Base-by-base conservation (phyloP, 306 rosid species). In the Albizia julibrissin region DNA sequence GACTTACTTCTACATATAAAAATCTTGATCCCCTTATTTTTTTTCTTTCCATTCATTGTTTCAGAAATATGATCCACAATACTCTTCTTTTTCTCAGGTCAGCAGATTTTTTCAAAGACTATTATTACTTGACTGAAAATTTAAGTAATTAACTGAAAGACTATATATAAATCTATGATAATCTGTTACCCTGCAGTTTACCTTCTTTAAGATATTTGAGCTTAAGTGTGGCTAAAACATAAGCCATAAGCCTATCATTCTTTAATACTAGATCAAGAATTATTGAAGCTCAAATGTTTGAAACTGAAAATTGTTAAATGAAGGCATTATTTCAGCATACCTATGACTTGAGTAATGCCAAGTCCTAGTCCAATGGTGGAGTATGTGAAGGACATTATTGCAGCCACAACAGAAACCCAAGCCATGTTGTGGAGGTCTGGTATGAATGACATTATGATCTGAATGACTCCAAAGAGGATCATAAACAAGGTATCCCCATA, bases 371-470 rank as follows among this genome's bases (percentile, higher is more conserved):
- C 98, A 70, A 91, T 93, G 61, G 73, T 89, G n/a, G 98, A 76
- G 70, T 93, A 93, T 54, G 93, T 42, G 33, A 93, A 91, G 58
- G 98, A 93, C 98, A 93, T 93, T 74, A 89, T 12, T 56, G 98
- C 93, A 13, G 98, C 98, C 40, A 90, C 47, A 78, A 80, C 80
- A 0, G 98, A 93, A 76, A 93, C 92, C 98, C 98, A 93, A 26
- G 86, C 80, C 96, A 93, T 89, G 91, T 89, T 87, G 74, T 93
- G 96, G 79, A 93, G 92, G 89, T 91, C 93, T 33, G 98, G 98
- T 75, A 94, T 93, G 80, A 93, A 96, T 13, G 98, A 94, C 91
- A 93, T 77, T 11, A 91, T 16, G 22, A 94, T 82, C 87, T 94
- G 95, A 24, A 91, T 65, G 40, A 78, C 54, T 85, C 98, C 98